Conservation (phyloP, 768 basidiomycete genomes). For the Hypholoma sublateritium region DNA sequence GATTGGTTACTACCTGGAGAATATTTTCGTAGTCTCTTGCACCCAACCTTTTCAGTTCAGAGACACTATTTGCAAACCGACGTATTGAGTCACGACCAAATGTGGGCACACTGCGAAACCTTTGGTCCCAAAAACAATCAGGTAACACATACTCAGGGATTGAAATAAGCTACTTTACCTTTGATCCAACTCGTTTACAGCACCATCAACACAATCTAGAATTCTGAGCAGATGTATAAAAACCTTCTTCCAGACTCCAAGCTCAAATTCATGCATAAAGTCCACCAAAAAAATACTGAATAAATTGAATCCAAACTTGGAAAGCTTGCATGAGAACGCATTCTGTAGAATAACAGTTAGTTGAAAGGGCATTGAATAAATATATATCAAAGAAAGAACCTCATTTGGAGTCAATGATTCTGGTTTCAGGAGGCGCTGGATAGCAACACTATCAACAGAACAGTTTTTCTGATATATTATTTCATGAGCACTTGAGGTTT, state of each 20-base stretch:
- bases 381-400: background rate
- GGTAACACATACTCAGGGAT: too few species aligned
- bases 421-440: too few species aligned
- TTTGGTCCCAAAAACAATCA: background rate
- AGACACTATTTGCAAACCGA: slow-evolving; percentile 30
- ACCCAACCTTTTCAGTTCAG: slow-evolving; percentile 32
- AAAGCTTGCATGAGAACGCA: slow-evolving; percentile 14
- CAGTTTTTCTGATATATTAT: too few species aligned
- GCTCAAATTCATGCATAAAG: slow-evolving; percentile 39
- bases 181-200: slow-evolving; percentile 14
- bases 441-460: too few species aligned
- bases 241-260: slow-evolving; percentile 36
- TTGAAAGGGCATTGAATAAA: too few species aligned
- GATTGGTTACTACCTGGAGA: slow-evolving; percentile 34
- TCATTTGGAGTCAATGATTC: background rate
- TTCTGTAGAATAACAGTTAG: background rate
- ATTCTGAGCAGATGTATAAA: slow-evolving; percentile 35
- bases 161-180: background rate
- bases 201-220: slow-evolving; percentile 18
- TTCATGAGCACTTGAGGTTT: too few species aligned
- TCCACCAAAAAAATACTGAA: slow-evolving; percentile 31
- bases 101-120: slow-evolving; percentile 25
- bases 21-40: slow-evolving; percentile 43
- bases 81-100: slow-evolving; percentile 34
- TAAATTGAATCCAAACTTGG: slow-evolving; percentile 22